phyloP scores from a whole-genome alignment of 352 stramenopile species.

The Aphanomyces invadans region DNA sequence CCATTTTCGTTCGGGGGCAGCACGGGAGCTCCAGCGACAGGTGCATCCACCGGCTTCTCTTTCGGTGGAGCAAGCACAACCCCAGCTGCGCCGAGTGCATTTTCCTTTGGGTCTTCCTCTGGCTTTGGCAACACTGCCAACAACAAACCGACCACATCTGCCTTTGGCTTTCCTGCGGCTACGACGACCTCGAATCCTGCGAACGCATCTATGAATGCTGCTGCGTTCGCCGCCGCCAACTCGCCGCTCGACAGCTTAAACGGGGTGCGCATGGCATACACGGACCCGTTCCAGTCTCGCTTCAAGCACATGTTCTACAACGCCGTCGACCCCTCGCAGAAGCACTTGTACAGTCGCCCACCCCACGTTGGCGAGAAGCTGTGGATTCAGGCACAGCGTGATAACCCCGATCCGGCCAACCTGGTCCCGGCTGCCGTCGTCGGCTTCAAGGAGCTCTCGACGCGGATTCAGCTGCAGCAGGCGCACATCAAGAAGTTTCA shows the following conservation, averaged over 20 bases:
- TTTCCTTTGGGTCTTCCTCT: neutral
- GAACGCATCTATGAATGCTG: neutral
- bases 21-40: too few species aligned
- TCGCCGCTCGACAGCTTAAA: conserved; percentile 73
- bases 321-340: conserved; percentile 71
- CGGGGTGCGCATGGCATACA: conserved; percentile 73
- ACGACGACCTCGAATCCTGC: neutral
- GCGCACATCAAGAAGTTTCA: conserved; percentile 74
- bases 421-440: conserved; percentile 66
- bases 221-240: conserved; percentile 69
- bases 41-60: neutral
- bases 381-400: conserved; percentile 78
- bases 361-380: conserved; percentile 73
- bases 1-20: neutral
- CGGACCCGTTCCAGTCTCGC: conserved; percentile 72
- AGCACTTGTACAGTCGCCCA: conserved; percentile 71
- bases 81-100: neutral
- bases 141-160: neutral
- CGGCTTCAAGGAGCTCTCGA: conserved; percentile 71
- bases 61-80: neutral
- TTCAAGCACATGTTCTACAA: conserved; percentile 90
- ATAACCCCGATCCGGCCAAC: conserved; percentile 80
- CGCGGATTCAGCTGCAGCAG: conserved; percentile 77
- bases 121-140: neutral
- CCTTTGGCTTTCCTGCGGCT: neutral